These are phyloP conservation scores for Rhizopogon vinicolor DNA, from an alignment of 768 basidiomycete species.

Conservation along the genomic window DNA sequence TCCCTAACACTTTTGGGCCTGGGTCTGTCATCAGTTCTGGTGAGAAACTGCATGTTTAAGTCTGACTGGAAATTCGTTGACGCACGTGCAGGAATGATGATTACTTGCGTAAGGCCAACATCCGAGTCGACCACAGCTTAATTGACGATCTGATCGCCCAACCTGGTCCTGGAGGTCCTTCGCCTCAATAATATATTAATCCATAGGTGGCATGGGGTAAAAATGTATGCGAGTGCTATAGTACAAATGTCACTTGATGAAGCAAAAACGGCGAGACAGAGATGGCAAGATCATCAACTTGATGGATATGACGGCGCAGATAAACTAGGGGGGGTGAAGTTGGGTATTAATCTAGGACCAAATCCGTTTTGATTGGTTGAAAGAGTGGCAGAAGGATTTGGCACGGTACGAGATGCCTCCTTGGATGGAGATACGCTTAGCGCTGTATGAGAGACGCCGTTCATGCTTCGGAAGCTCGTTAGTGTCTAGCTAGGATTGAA, in stretches of 20 bases:
- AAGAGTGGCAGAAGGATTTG: constrained; percentile 13
- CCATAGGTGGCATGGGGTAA: constrained; percentile 5
- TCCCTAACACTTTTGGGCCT: not conserved
- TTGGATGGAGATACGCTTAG: constrained; percentile 22
- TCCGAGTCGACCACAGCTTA: constrained; percentile 36
- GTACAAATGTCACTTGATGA: constrained; percentile 21
- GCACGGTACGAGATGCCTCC: constrained; percentile 14
- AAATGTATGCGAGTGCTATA: constrained; percentile 20
- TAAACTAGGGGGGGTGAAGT: constrained; percentile 19
- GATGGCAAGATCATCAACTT: constrained; percentile 5
- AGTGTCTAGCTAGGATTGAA: not conserved
- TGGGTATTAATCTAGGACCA: constrained; percentile 11
- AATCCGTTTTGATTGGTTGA: constrained; percentile 14
- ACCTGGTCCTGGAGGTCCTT: constrained; percentile 5
- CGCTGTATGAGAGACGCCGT: constrained; percentile 11
- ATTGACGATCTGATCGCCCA: constrained; percentile 34
- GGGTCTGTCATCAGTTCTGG: constrained; percentile 39
- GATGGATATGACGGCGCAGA: constrained; percentile 17
- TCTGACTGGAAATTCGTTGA: not conserved
- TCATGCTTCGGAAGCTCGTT: not conserved
- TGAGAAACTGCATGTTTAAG: constrained; percentile 16
- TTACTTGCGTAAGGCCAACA: constrained; percentile 38
- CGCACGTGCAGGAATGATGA: constrained; percentile 42
- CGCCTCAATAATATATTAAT: constrained; percentile 3
- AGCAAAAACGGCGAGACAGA: constrained; percentile 2